phyloP scores from a whole-genome alignment of 306 rosid species.

The Pyrus communis region DNA sequence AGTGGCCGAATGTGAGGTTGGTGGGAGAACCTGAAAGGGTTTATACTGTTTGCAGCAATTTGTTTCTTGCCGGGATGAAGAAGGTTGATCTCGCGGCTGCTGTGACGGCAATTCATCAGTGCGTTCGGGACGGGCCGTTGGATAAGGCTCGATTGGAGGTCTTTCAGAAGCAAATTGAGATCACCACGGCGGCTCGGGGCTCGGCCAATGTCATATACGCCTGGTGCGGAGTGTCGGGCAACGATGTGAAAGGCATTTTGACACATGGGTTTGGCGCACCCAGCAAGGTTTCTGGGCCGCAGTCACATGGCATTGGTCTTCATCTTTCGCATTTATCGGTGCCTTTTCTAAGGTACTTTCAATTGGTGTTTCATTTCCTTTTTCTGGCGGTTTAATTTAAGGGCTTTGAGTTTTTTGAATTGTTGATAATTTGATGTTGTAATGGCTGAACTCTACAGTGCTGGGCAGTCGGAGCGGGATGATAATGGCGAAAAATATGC shows the following conservation, averaged over 20 bases:
- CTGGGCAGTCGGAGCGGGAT: slow-evolving; percentile 29
- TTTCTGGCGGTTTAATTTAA: no score
- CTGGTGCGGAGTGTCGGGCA: slow-evolving; percentile 42
- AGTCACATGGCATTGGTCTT: slow-evolving; percentile 30
- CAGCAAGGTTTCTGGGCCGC: slow-evolving; percentile 9
- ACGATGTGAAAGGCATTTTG: slow-evolving; percentile 27
- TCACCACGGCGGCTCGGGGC: slow-evolving; percentile 34
- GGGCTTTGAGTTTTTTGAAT: neutral
- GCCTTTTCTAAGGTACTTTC: slow-evolving; percentile 39
- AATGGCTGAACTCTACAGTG: slow-evolving; percentile 29
- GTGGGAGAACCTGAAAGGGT: slow-evolving; percentile 22
- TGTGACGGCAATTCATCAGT: slow-evolving; percentile 38
- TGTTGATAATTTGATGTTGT: neutral
- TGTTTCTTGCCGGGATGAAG: slow-evolving; percentile 25
- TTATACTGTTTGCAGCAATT: slow-evolving; percentile 9
- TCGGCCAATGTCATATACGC: slow-evolving; percentile 40
- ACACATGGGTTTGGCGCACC: slow-evolving; percentile 42
- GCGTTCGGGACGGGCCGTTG: slow-evolving; percentile 18
- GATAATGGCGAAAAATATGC: slow-evolving; percentile 40
- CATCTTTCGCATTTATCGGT: slow-evolving; percentile 29
- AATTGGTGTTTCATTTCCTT: neutral
- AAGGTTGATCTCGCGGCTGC: slow-evolving; percentile 17
- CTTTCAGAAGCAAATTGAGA: slow-evolving; percentile 30
- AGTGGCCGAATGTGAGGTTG: slow-evolving; percentile 34
- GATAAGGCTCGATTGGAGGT: slow-evolving; percentile 30